Percentiles rank a stretch among this genome's conserved stretches.
These are phyloP conservation scores for Lablab purpureus DNA, from an alignment of 306 rosid species.

Conservation along the genomic window DNA sequence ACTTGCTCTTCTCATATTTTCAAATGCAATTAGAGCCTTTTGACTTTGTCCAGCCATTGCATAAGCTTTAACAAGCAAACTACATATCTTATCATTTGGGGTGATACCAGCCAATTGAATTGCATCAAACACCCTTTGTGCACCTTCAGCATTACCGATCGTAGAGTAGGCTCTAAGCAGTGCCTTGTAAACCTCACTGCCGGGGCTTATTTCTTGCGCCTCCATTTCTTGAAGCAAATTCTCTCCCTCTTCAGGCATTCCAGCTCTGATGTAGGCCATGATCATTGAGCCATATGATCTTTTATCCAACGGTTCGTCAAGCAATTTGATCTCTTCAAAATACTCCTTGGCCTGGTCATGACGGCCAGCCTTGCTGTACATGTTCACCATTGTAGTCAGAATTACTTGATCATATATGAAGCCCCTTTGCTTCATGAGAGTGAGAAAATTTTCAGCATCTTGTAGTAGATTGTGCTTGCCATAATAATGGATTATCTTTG, in stretches of 20 bases:
- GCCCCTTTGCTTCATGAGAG: slow-evolving; percentile 70
- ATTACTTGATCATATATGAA: slow-evolving; percentile 79
- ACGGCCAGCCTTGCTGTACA: slow-evolving; percentile 82
- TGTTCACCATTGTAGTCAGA: slow-evolving; percentile 80
- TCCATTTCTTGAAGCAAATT: slow-evolving; percentile 78
- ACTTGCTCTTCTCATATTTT: slow-evolving; percentile 82
- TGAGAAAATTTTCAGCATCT: slow-evolving; percentile 72
- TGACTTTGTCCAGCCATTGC: slow-evolving; percentile 65
- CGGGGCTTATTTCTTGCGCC: slow-evolving; percentile 69
- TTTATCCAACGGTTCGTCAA: slow-evolving; percentile 74
- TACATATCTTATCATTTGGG: slow-evolving; percentile 81
- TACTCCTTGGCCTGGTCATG: slow-evolving; percentile 69
- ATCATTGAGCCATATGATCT: slow-evolving; percentile 89
- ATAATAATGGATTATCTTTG: slow-evolving; percentile 75
- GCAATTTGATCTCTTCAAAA: slow-evolving; percentile 83
- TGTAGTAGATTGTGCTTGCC: slow-evolving; percentile 68
- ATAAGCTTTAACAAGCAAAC: slow-evolving; percentile 76
- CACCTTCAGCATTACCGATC: slow-evolving; percentile 73
- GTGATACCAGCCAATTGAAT: slow-evolving; percentile 77
- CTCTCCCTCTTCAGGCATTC: slow-evolving; percentile 76
- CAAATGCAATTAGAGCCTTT: slow-evolving; percentile 58
- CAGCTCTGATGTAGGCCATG: slow-evolving; percentile 88
- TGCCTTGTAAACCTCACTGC: slow-evolving; percentile 91
- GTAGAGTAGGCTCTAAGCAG: slow-evolving; percentile 78
- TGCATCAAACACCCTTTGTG: slow-evolving; percentile 86